Conservation (phyloP, 345 rosid species). For the Eucalyptus curtisii region DNA sequence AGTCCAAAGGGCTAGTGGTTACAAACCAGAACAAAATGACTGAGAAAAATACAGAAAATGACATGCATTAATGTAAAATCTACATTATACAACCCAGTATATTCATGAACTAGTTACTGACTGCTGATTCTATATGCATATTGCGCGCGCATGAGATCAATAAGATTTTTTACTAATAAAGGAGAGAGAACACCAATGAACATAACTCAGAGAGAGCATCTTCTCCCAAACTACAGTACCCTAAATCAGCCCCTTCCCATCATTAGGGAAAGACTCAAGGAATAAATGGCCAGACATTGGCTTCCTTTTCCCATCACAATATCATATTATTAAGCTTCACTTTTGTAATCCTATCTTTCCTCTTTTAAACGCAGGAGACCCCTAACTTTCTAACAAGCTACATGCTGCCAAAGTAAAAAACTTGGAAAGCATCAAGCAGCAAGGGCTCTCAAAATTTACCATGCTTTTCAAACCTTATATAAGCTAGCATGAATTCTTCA, state of each 20-base stretch:
- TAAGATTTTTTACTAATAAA: not conserved
- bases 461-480: not conserved
- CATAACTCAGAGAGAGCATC: not conserved
- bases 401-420: not conserved
- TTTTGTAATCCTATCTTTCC: not conserved
- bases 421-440: not conserved
- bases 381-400: not conserved
- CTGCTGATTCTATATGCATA: not conserved
- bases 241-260: not conserved
- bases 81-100: not conserved
- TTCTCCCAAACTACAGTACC: not conserved
- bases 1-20: not conserved
- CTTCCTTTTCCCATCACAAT: not conserved
- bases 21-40: not conserved
- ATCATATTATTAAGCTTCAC: not conserved
- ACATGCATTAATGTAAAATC: not conserved
- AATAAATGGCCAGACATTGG: not conserved
- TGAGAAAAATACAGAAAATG: not conserved
- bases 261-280: not conserved
- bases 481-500: not conserved
- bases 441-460: not conserved
- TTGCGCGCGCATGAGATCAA: not conserved
- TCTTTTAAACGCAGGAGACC: not conserved
- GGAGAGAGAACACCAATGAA: not conserved
- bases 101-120: not conserved